A percentile compares a stretch with the other conserved stretches of the same genome.
phyloP scores from a whole-genome alignment of 306 rosid species.

The Bauhinia variegata region DNA sequence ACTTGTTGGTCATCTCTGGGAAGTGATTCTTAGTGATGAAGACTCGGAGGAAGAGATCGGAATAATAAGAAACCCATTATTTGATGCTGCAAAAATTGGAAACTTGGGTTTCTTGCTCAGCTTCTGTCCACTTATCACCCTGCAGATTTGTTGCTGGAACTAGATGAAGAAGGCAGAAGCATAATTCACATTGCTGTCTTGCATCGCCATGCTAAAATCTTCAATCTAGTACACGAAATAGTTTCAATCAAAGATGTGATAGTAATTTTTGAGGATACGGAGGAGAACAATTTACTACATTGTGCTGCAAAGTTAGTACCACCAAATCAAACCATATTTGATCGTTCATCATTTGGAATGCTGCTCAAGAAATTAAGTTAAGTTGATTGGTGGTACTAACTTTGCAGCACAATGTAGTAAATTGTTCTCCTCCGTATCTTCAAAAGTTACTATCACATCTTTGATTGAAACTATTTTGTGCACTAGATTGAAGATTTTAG shows the following conservation, averaged over 20 bases:
- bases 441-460: conserved; percentile 29
- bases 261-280: not conserved
- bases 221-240: conserved; percentile 46
- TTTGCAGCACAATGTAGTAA: conserved; percentile 48
- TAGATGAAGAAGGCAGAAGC: conserved; percentile 15
- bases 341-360: too few relatives aligned
- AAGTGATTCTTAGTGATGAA: not conserved
- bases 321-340: not conserved
- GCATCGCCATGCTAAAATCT: conserved; percentile 49
- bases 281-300: conserved; percentile 30
- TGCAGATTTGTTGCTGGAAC: conserved; percentile 49
- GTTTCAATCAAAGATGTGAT: conserved; percentile 39
- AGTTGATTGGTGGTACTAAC: conserved; percentile 35
- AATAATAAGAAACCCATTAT: conserved; percentile 26
- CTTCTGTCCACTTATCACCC: conserved; percentile 43
- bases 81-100: conserved; percentile 44
- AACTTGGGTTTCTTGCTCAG: conserved; percentile 47
- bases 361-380: too few relatives aligned
- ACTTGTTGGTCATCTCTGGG: conserved; percentile 34
- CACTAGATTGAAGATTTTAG: conserved; percentile 47
- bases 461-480: conserved; percentile 40
- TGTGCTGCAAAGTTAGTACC: conserved; percentile 49
- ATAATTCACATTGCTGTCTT: conserved; percentile 46
- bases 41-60: not conserved
- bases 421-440: conserved; percentile 25